Evolutionary conservation across 2,329 filamentous ascomycete genomes (phyloP), one percentile per base, ranked within the genome.

Genomic region (Chrysosporium keratinophilum): DNA sequence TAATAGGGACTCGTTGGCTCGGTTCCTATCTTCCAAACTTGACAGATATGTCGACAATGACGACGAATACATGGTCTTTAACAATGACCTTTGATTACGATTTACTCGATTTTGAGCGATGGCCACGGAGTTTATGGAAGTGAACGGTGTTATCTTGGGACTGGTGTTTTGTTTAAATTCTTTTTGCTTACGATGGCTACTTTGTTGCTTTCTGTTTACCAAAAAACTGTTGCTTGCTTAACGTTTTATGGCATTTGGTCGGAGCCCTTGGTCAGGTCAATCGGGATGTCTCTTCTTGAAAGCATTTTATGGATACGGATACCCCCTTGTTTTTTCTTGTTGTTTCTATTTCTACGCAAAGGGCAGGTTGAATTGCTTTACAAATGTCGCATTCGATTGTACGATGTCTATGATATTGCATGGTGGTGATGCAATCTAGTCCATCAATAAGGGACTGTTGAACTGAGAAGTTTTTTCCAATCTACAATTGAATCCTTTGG

Each of bases 301-400:
- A 31, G 35, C 31, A 39, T 48, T 42, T 43, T 51, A 11, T 41
- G 7, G n/a, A 43, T 12, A 51, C 10, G 49, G 49, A 51, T 51
- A 51, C 49, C 49, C 49, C 39, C 39, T 43, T 42, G 11, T 14
- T 33, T 12, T 34, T 48, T 20, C 3, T 9, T 12, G n/a, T 12
- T 44, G 10, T 23, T n/a, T 39, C 15, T 15, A n/a, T 31, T 40
- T 40, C 5, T 9, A 12, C 9, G 9, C 35, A 35, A 51, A 20
- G 40, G 49, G 31, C 28, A 1, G 40, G 15, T 20, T 28, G 39
- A 37, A 33, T 28, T 44, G 49, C 14, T 43, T 50, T 1, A 44
- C 41, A 19, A 42, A 35, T 15, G 3, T 10, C 17, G 7, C 33
- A n/a, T 6, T 15, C 14, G 10, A 4, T 11, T 20, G 5, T 17